A percentile compares a stretch with the other conserved stretches of the same genome.
phyloP scores from a whole-genome alignment of 495 filamentous ascomycete genomes.

The Cladorrhinum samala region DNA sequence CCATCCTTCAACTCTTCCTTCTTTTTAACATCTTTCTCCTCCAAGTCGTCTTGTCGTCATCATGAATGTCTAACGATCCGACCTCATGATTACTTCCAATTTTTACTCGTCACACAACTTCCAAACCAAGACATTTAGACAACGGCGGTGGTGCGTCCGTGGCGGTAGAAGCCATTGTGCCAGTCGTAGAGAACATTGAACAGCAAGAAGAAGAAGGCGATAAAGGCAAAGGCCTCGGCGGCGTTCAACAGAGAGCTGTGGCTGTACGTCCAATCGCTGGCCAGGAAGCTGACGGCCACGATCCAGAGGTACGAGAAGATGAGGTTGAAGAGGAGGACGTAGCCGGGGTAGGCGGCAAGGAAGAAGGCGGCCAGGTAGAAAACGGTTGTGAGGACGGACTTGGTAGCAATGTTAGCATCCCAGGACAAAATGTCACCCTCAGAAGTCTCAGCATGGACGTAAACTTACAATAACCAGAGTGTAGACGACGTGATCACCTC shows the following conservation, averaged over 20 bases:
- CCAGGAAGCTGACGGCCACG: constrained; percentile 54
- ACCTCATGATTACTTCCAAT: too few species aligned
- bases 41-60: not conserved
- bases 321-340: constrained; percentile 49
- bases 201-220: constrained; percentile 53
- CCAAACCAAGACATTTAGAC: too few species aligned
- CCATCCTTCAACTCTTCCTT: not conserved
- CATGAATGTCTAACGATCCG: not conserved
- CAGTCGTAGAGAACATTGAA: constrained; percentile 49
- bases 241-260: constrained; percentile 40
- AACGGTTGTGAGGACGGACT: constrained; percentile 51
- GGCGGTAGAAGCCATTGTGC: constrained; percentile 29
- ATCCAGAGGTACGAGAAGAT: constrained; percentile 63
- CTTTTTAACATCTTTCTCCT: not conserved
- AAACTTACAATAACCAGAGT: constrained; percentile 51
- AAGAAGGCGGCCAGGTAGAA: constrained; percentile 55
- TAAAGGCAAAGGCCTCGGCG: constrained; percentile 55
- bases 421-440: too few species aligned
- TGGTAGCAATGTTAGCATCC: not conserved
- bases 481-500: constrained; percentile 46
- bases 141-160: constrained; percentile 19
- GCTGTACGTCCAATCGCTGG: constrained; percentile 46
- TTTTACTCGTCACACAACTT: too few species aligned
- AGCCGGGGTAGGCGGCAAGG: constrained; percentile 44
- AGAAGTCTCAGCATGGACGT: not conserved